A percentile compares a stretch with the other conserved stretches of the same genome.
phyloP scores from a whole-genome alignment of 2,329 filamentous ascomycete genomes.

The Cercospora canescens region DNA sequence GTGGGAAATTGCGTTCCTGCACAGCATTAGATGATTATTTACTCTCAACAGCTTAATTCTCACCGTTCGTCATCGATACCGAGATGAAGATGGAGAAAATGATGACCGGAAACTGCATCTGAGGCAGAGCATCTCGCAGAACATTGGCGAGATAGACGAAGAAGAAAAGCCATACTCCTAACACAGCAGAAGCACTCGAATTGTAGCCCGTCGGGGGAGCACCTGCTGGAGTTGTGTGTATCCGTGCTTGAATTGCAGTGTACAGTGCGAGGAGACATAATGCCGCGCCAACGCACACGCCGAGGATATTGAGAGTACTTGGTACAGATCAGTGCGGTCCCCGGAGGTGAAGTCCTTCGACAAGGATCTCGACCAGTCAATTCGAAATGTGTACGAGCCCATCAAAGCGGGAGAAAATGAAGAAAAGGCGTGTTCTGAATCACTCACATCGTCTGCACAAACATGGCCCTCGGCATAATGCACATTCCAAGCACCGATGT shows the following conservation, averaged over 20 bases:
- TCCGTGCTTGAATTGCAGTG: conserved; percentile 63
- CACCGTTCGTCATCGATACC: conserved; percentile 61
- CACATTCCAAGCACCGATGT: conserved; percentile 64
- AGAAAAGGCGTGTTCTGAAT: background rate
- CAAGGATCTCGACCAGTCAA: background rate
- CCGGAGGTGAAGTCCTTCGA: background rate
- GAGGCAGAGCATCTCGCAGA: conserved; percentile 64
- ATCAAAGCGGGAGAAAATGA: too few relatives aligned
- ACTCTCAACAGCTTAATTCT: background rate
- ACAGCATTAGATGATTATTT: background rate
- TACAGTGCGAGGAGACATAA: conserved; percentile 63
- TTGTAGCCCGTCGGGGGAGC: conserved; percentile 57
- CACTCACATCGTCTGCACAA: conserved; percentile 65
- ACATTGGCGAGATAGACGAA: conserved; percentile 68
- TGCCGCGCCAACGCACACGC: conserved; percentile 60
- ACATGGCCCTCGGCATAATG: conserved; percentile 70
- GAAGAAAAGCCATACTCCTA: conserved; percentile 69
- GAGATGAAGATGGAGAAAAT: conserved; percentile 69
- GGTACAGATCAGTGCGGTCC: conserved; percentile 50
- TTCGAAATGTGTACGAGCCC: too few relatives aligned
- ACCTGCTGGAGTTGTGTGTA: conserved; percentile 51
- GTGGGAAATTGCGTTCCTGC: conserved; percentile 54
- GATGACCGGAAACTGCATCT: conserved; percentile 68
- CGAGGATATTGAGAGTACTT: conserved; percentile 59
- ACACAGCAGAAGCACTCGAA: conserved; percentile 69